phyloP scores from a whole-genome alignment of 2,329 filamentous ascomycete species.

The Chaetomium globosum region DNA sequence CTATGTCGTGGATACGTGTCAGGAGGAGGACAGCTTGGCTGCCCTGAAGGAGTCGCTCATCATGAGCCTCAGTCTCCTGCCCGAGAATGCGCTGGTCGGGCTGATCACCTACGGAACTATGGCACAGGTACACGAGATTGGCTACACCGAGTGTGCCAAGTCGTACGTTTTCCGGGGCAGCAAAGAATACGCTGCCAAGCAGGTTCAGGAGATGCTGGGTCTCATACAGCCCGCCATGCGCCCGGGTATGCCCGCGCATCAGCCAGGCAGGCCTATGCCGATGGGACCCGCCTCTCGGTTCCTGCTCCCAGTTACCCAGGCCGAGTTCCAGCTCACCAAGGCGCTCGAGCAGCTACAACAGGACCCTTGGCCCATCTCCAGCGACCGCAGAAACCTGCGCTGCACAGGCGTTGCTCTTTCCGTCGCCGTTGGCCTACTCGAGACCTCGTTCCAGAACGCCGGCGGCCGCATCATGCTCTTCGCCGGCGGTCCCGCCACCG shows the following conservation, averaged over 20 bases:
- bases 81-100: slow-evolving; percentile 79
- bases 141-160: slow-evolving; percentile 96
- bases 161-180: slow-evolving; percentile 97
- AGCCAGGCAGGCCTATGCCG: slow-evolving; percentile 72
- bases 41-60: slow-evolving; percentile 84
- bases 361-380: slow-evolving; percentile 96
- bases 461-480: slow-evolving; percentile 97
- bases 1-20: slow-evolving; percentile 85
- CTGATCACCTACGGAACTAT: slow-evolving; percentile 91
- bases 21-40: slow-evolving; percentile 82
- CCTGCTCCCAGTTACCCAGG: slow-evolving; percentile 89
- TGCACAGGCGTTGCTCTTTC: slow-evolving; percentile 97
- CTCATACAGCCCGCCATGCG: slow-evolving; percentile 72
- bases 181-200: slow-evolving; percentile 97
- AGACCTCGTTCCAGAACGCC: slow-evolving; percentile 93
- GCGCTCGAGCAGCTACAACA: slow-evolving; percentile 93
- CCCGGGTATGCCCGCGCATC: slow-evolving; percentile 71
- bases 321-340: slow-evolving; percentile 96
- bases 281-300: slow-evolving; percentile 86
- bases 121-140: slow-evolving; percentile 96
- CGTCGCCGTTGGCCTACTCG: slow-evolving; percentile 87
- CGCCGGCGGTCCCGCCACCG: slow-evolving; percentile 89
- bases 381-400: slow-evolving; percentile 84
- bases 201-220: slow-evolving; percentile 99
- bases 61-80: slow-evolving; percentile 80